Base-by-base conservation (phyloP, 1,284 basidiomycete genomes). In the Fomes fomentarius region DNA sequence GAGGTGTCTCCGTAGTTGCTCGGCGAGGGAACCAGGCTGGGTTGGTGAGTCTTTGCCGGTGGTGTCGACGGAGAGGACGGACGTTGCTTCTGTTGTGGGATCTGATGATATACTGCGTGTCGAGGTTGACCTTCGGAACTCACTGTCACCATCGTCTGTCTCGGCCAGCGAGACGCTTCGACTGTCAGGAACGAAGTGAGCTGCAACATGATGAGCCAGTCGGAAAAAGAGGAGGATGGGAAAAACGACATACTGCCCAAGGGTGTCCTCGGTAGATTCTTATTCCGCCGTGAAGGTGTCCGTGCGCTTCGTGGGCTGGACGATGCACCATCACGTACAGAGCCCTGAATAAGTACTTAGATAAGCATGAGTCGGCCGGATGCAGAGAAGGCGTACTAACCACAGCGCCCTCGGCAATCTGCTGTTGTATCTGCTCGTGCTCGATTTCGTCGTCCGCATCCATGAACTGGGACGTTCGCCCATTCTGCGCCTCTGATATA, bases 361-460 rank as follows among this genome's bases (percentile, higher is more conserved):
- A 37, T 47, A n/a, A 47, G 45, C 31, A n/a, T n/a, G n/a, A 47
- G n/a, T 11, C 22, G 15, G 38, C 15, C 6, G 8, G 24, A 22
- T 30, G 14, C 21, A 12, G 17, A 12, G 38, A 7, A 38, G 6
- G 15, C 15, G 21, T 35, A 69, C 82, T 62, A 66, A 91, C 88
- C 61, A 88, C 77, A 53, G 85, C 85, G 22, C 92, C 91, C 47
- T 85, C 85, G 31, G 83, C 88, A 39, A 96, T 71, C 57, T 91
- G 88, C 58, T 89, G 84, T 65, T 94, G 89, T 45, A 95, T 89
- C 67, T 94, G 91, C 61, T 89, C 86, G 60, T 90, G 82, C 4
- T 91, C 92, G 56, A 87, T 79, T n/a, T 87, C 89, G 56, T 95
- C 94, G 60, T 94, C 91, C 5, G 93, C 94, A 68, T 95, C 93